These are phyloP conservation scores for Aspergillus cavernicola DNA, from an alignment of 495 filamentous ascomycete species.

Conservation along the genomic window DNA sequence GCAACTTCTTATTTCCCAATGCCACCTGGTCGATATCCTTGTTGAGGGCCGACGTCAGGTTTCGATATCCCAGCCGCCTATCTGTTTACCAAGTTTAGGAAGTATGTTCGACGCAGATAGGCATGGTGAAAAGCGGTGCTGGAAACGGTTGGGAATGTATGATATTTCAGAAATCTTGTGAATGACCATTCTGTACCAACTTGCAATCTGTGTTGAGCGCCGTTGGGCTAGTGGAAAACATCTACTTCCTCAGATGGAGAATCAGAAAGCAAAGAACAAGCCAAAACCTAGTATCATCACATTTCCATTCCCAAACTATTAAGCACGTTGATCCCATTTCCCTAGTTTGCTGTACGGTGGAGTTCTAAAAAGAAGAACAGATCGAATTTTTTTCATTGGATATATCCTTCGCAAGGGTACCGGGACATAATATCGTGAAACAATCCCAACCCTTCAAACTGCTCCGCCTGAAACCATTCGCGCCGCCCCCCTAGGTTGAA, in stretches of 20 bases:
- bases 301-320: slow-evolving; percentile 2
- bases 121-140: no score
- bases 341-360: slow-evolving; percentile 26
- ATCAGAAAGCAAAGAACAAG: background rate
- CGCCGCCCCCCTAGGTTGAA: slow-evolving; percentile 43
- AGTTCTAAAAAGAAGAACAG: slow-evolving; percentile 33
- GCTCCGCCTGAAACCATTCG: slow-evolving; percentile 42
- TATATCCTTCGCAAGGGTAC: slow-evolving; percentile 47
- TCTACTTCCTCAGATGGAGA: background rate
- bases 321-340: background rate
- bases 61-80: no score
- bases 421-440: slow-evolving; percentile 50
- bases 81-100: no score
- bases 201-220: no score
- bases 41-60: no score
- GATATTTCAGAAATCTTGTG: no score
- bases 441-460: slow-evolving; percentile 45
- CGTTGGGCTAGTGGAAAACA: background rate
- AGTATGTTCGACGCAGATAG: no score
- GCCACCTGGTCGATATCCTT: no score
- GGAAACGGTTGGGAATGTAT: no score
- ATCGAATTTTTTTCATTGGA: slow-evolving; percentile 47
- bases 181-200: no score
- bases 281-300: background rate
- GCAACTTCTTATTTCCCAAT: no score